These are phyloP conservation scores for Gyromitra esculenta DNA, from an alignment of 2,329 filamentous ascomycete genomes.

Conservation along the genomic window DNA sequence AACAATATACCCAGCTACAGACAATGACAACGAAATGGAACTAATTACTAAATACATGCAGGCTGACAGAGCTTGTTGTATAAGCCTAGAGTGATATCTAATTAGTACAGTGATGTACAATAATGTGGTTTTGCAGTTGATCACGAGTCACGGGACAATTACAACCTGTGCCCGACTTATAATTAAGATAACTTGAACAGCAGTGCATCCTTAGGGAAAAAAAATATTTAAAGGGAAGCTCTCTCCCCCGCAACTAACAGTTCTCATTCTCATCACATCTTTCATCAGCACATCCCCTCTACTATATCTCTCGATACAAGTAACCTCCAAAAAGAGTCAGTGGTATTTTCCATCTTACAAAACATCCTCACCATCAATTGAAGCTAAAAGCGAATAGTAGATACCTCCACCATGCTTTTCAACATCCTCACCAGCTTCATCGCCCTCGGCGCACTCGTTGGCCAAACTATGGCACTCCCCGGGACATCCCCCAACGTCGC, in stretches of 20 bases:
- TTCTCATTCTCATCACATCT: slow-evolving; percentile 3
- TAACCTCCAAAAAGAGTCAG: neutral
- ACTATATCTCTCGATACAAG: neutral
- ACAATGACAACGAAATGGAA: neutral
- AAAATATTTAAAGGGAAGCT: slow-evolving; percentile 2
- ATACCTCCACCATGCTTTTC: neutral
- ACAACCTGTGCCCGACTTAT: neutral
- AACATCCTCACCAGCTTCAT: neutral
- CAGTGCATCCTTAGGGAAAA: neutral
- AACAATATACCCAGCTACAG: neutral
- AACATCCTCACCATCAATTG: neutral
- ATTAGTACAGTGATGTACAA: neutral
- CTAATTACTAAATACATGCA: neutral
- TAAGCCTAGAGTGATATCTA: neutral
- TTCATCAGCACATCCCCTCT: neutral
- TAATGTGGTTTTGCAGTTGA: neutral
- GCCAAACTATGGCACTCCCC: neutral
- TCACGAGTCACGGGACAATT: neutral
- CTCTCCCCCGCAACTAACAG: neutral
- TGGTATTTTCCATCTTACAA: neutral
- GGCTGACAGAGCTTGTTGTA: neutral
- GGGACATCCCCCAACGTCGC: neutral
- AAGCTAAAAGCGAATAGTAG: neutral
- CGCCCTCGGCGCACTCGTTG: neutral
- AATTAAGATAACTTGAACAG: neutral